phyloP scores from a whole-genome alignment of 768 basidiomycete species.

The Tylopilus plumbeoviolaceoides region DNA sequence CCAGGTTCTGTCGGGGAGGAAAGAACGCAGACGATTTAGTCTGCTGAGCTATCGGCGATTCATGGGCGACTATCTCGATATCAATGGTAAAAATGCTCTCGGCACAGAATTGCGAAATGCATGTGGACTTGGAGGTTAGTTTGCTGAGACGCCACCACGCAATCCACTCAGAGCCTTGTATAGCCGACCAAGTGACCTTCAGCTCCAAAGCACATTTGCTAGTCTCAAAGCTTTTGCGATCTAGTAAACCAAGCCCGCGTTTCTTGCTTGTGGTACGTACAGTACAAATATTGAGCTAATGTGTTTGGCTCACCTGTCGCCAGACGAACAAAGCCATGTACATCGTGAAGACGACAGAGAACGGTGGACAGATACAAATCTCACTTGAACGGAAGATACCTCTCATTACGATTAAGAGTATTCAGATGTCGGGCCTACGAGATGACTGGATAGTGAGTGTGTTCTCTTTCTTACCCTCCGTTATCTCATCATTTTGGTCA shows the following conservation, averaged over 20 bases:
- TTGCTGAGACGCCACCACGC: neutral
- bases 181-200: constrained; percentile 78
- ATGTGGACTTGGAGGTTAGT: constrained; percentile 72
- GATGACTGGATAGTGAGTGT: constrained; percentile 90
- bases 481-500: constrained; percentile 30
- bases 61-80: constrained; percentile 92
- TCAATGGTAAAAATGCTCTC: constrained; percentile 76
- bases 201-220: constrained; percentile 78
- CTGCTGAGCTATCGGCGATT: constrained; percentile 91
- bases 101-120: constrained; percentile 71
- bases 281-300: neutral
- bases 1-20: constrained; percentile 83
- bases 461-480: neutral
- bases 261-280: constrained; percentile 80
- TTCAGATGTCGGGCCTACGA: constrained; percentile 82
- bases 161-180: constrained; percentile 1
- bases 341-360: constrained; percentile 58
- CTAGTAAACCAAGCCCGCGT: constrained; percentile 89
- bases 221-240: constrained; percentile 77
- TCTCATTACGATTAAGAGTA: constrained; percentile 79
- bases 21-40: constrained; percentile 92
- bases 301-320: neutral
- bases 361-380: constrained; percentile 57
- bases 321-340: constrained; percentile 69
- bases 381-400: constrained; percentile 85